Base-by-base conservation (phyloP, 23 red algal species). In the Agarophyton chilense region DNA sequence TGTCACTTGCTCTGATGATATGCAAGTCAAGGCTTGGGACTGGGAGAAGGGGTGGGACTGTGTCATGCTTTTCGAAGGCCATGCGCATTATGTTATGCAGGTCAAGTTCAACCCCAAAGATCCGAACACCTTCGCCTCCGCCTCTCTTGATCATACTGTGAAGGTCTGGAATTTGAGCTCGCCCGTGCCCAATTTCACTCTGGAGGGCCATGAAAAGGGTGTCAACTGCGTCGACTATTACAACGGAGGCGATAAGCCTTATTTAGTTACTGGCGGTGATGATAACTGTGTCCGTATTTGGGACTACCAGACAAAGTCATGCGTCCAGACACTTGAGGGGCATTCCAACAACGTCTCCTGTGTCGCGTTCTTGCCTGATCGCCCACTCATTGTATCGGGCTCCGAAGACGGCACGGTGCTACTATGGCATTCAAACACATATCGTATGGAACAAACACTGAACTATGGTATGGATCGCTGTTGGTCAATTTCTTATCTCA, bases 51-150 rank as follows among this genome's bases (percentile, higher is more conserved):
- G 83, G 32, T 98, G 96, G 96, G 76, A 79, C 35, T 92, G 88
- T 74, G 92, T 70, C 33, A 95, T 95, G 93, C 64, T 98, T 34
- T 95, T 87, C 78, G 96, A 98, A 76, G 93, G 93, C 63, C 96
- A 98, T 78, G 92, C 93, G 4, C 96, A 98, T 64, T 98, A 98
- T 46, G 93, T 98, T 41, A 98, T 98, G 96, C 96, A 98, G 58
- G 96, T 98, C 43, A 88, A 86, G 81, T 98, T 98, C 71, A 98
- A 98, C 91, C 92, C 96, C 36, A 98, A 98, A 78, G 96, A 98
- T 49, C 92, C 96, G 4, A 98, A 98, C 55, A 98, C 96, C 42
- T 98, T 98, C 79, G 92, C 92, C 16, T 95, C 96, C 3, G 96
- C 96, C 31, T 95, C 93, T 36, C 94, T 98, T 17, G 96, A 98